Conservation (phyloP, 768 basidiomycete genomes). For the Auriscalpium vulgare region DNA sequence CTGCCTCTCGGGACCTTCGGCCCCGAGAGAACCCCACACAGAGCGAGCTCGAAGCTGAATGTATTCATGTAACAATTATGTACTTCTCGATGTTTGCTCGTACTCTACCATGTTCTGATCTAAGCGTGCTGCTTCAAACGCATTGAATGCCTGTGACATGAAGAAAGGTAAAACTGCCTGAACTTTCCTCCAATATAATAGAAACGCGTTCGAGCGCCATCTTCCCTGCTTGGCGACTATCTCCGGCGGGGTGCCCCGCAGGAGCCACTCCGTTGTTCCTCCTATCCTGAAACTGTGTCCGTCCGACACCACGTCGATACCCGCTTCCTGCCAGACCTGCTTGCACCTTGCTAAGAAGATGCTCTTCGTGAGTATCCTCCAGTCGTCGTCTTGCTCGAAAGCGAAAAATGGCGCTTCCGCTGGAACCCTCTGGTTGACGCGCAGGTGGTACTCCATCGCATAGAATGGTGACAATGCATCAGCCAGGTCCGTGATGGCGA, state of each 20-base stretch:
- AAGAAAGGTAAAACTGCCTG: neutral
- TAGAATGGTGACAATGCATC: constrained; percentile 9
- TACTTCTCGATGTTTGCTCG: too few relatives aligned
- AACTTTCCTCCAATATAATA: neutral
- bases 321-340: neutral
- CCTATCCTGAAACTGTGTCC: neutral
- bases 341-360: constrained; percentile 1
- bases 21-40: too few relatives aligned
- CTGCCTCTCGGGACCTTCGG: too few relatives aligned
- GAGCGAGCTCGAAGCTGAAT: too few relatives aligned
- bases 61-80: too few relatives aligned
- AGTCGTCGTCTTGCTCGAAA: neutral
- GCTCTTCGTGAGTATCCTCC: constrained; percentile 1
- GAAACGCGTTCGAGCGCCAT: neutral
- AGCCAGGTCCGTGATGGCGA: constrained; percentile 19
- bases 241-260: neutral
- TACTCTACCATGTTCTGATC: too few relatives aligned
- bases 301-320: neutral
- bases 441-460: constrained; percentile 21
- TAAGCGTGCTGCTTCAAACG: too few relatives aligned
- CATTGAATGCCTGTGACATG: neutral
- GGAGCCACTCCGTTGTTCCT: neutral
- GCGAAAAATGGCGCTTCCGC: neutral
- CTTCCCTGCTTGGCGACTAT: neutral
- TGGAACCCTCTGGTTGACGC: constrained; percentile 1